phyloP scores from a whole-genome alignment of 768 basidiomycete genomes.

The Gymnopilus dilepis region DNA sequence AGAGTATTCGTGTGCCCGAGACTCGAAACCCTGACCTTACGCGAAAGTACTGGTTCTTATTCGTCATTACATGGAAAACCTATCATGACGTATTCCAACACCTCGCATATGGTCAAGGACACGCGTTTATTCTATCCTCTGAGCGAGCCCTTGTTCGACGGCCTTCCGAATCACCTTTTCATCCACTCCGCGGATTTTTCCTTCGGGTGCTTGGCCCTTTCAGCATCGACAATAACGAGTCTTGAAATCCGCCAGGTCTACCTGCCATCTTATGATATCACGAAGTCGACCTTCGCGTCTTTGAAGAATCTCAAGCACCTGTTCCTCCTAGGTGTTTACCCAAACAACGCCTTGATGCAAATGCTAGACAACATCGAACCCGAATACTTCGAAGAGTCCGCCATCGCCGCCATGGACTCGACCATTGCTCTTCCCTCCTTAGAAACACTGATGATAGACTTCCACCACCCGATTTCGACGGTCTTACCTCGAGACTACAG shows the following conservation, averaged over 20 bases:
- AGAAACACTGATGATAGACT: slow-evolving; percentile 28
- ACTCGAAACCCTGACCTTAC: slow-evolving; percentile 29
- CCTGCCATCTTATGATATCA: slow-evolving; percentile 25
- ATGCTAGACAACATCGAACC: slow-evolving; percentile 19
- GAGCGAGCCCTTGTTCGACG: slow-evolving; percentile 10
- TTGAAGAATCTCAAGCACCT: slow-evolving; percentile 31
- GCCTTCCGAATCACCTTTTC: slow-evolving; percentile 21
- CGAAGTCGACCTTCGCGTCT: slow-evolving; percentile 25
- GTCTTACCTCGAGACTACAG: slow-evolving; percentile 19
- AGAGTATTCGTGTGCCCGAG: slow-evolving; percentile 33
- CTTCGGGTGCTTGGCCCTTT: slow-evolving; percentile 27
- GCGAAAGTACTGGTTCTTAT: slow-evolving; percentile 23
- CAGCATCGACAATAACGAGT: slow-evolving; percentile 23
- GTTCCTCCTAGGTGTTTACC: slow-evolving; percentile 27
- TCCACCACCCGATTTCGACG: slow-evolving; percentile 9
- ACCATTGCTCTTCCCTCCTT: slow-evolving; percentile 30
- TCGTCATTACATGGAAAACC: slow-evolving; percentile 16
- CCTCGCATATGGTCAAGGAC: slow-evolving; percentile 5
- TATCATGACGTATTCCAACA: slow-evolving; percentile 29
- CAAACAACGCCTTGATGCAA: slow-evolving; percentile 20
- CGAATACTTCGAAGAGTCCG: background rate
- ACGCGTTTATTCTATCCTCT: slow-evolving; percentile 5
- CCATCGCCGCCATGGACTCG: slow-evolving; percentile 7
- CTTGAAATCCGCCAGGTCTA: slow-evolving; percentile 30
- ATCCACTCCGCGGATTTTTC: slow-evolving; percentile 27